Base-by-base conservation (phyloP, 2,329 filamentous ascomycete species). In the Leptosphaerulina australis region DNA sequence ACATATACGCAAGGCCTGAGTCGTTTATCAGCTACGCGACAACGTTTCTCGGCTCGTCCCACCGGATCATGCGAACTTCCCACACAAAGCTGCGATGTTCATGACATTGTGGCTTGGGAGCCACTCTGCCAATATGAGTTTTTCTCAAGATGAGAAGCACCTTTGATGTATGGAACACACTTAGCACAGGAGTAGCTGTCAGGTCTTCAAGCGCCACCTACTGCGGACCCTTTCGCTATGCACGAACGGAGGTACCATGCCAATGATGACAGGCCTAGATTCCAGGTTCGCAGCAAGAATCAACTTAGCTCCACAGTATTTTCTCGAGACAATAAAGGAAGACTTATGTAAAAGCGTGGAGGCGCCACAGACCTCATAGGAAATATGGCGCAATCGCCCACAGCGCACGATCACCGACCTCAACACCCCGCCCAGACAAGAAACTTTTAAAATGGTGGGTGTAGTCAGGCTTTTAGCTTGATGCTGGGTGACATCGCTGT, bases 281-380 rank as follows among this genome's bases (percentile, higher is more conserved):
- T 17, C 21, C 17, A 38, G 30, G 15, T 2, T 21, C 14, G 20
- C 17, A 29, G 22, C 26, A 9, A 35, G 22, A 28, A 34, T 44
- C 30, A 31, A 30, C 45, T 25, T 34, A 35, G 40, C 1, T 31
- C 44, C 35, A 44, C 44, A 38, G 30, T 31, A 36, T 35, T 36
- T 30, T 33, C 26, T 44, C 28, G 12, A 30, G 28, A 45, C 40
- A 41, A 21, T 20, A 26, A 45, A 35, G 20, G 6, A 31, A 10
- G 5, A 45, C n/a, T 60, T 62, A 58, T 55, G 62, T 56, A 59
- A 58, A 45, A 63, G 58, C 55, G 58, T 64, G 62, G 56, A 59
- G 53, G 56, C 36, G 43, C 40, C 44, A 38, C 15, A 24, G 24
- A 30, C 50, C 48, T 37, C 20, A 38, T 39, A 44, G 43, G 38